Percentiles rank a stretch among this genome's conserved stretches.
Conservation (phyloP, 2,329 filamentous ascomycete genomes). For the Knufia petricola region DNA sequence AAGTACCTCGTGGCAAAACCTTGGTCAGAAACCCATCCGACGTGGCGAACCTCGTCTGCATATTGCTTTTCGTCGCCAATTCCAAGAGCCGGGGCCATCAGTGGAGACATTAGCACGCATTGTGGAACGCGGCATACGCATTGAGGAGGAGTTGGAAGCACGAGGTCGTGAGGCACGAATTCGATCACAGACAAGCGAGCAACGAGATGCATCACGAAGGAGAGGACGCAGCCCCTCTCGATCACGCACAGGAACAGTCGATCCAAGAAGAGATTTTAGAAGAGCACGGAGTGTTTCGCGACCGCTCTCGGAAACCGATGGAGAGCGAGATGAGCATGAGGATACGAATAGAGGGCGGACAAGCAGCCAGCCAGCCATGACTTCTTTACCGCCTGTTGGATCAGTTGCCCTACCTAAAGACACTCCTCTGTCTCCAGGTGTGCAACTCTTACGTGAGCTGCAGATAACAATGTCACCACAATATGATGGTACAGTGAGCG, state of each 20-base stretch:
- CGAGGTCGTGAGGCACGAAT: not conserved
- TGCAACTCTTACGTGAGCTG: not conserved
- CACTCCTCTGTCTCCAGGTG: not conserved
- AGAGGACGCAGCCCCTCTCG: no score
- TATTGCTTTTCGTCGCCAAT: conserved; percentile 11
- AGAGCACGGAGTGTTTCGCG: not conserved
- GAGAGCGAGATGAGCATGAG: not conserved
- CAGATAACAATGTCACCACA: not conserved
- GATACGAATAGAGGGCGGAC: not conserved
- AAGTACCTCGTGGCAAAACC: conserved; percentile 10
- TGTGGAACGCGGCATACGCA: not conserved
- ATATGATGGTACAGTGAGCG: not conserved
- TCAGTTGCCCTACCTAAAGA: not conserved
- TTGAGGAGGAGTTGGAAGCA: conserved; percentile 1
- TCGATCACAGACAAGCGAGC: not conserved
- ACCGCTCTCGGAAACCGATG: not conserved
- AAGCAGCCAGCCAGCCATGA: not conserved
- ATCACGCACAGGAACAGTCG: not conserved
- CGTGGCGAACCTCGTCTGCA: conserved; percentile 10
- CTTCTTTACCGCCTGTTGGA: not conserved
- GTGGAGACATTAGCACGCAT: not conserved
- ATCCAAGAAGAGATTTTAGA: not conserved
- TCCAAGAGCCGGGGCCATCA: not conserved
- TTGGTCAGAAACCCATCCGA: conserved; percentile 5
- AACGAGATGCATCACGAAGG: not conserved